A percentile compares a stretch with the other conserved stretches of the same genome.
phyloP scores from a whole-genome alignment of 2,329 filamentous ascomycete genomes.

The Simplicillium sp. region DNA sequence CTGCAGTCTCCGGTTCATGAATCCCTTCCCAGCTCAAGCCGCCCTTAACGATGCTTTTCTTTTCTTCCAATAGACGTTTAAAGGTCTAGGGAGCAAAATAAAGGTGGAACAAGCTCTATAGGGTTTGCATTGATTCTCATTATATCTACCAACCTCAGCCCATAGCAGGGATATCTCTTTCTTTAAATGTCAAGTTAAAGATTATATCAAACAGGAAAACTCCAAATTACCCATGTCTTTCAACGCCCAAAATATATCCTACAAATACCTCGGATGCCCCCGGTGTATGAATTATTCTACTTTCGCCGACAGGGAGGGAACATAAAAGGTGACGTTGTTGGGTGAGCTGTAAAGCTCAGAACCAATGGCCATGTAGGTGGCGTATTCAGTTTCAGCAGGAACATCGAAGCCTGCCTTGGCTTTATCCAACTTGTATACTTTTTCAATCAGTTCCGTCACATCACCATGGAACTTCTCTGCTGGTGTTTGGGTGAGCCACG shows the following conservation, averaged over 20 bases:
- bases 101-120: no score
- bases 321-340: constrained; percentile 37
- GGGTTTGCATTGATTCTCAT: background rate
- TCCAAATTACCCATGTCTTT: constrained; percentile 6
- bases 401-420: constrained; percentile 5
- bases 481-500: constrained; percentile 31
- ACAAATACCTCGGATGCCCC: background rate
- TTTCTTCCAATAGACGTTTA: no score
- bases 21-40: no score
- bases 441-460: constrained; percentile 32
- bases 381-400: constrained; percentile 32
- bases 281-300: no score
- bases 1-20: no score
- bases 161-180: background rate
- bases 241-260: constrained; percentile 4
- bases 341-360: constrained; percentile 36
- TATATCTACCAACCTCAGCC: background rate
- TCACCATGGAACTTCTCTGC: constrained; percentile 35
- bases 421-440: constrained; percentile 23
- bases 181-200: background rate
- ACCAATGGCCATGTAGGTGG: constrained; percentile 43
- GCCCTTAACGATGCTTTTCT: no score
- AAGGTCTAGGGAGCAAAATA: no score
- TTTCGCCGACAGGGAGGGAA: constrained; percentile 13
- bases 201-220: background rate